phyloP scores from a whole-genome alignment of 2,329 filamentous ascomycete species.

The Sodiomyces alkalinus region DNA sequence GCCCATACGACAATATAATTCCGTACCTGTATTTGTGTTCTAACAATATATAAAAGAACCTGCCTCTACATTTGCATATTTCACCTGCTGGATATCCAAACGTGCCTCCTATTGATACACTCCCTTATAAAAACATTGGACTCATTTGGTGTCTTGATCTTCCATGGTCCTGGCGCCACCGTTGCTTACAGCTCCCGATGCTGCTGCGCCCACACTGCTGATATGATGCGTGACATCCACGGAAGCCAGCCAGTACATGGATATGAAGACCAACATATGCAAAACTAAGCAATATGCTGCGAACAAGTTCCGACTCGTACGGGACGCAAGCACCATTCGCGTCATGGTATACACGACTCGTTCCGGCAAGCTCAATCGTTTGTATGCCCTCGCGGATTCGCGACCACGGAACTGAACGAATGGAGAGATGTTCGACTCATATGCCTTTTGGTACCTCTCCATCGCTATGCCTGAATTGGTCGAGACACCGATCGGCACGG shows the following conservation, averaged over 20 bases:
- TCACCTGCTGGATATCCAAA: no score
- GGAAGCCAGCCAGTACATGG: conserved; percentile 71
- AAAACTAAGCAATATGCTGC: conserved; percentile 80
- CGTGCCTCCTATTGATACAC: no score
- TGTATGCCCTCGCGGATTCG: conserved; percentile 80
- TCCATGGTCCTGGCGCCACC: no score
- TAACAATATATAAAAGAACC: no score
- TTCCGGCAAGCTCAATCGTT: conserved; percentile 85
- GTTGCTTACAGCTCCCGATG: no score
- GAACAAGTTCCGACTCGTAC: conserved; percentile 86
- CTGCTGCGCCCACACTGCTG: no score
- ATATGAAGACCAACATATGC: conserved; percentile 74
- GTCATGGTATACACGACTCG: conserved; percentile 82
- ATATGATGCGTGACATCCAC: conserved; percentile 48
- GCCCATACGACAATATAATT: no score
- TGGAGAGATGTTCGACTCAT: conserved; percentile 89
- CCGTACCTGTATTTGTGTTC: no score
- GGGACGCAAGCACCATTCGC: conserved; percentile 75
- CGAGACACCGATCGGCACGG: conserved; percentile 44
- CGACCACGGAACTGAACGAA: conserved; percentile 93
- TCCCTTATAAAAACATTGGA: no score
- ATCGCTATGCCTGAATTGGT: conserved; percentile 48
- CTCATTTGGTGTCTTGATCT: no score
- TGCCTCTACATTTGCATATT: no score
- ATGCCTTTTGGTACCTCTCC: conserved; percentile 79